These are phyloP conservation scores for Roridomyces roridus DNA, from an alignment of 768 basidiomycete genomes.

Conservation along the genomic window DNA sequence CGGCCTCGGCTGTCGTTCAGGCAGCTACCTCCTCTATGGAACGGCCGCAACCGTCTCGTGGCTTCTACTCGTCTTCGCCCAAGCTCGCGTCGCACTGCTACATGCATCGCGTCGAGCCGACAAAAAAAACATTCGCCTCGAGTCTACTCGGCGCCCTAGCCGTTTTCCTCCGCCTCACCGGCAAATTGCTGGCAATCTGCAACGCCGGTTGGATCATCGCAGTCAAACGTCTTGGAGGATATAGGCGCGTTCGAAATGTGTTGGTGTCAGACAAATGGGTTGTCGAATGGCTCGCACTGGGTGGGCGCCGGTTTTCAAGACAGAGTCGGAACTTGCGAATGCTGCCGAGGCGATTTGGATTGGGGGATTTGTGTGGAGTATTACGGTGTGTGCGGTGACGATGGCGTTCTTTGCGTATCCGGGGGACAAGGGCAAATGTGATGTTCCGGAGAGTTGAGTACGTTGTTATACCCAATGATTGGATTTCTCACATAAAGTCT, in stretches of 20 bases:
- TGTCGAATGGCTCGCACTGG: background rate
- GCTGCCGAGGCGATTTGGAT: background rate
- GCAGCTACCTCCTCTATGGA: constrained; percentile 34
- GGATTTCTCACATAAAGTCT: too few relatives aligned
- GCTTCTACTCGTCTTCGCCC: constrained; percentile 34
- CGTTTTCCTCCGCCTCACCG: background rate
- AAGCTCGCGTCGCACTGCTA: constrained; percentile 12
- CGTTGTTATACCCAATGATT: too few relatives aligned
- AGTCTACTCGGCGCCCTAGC: constrained; percentile 4
- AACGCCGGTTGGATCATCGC: constrained; percentile 20
- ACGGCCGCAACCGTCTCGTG: constrained; percentile 31
- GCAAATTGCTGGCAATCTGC: constrained; percentile 7
- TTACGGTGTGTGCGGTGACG: background rate
- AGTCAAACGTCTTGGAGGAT: constrained; percentile 12
- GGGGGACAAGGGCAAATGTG: too few relatives aligned
- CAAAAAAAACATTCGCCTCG: background rate
- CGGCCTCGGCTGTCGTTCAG: constrained; percentile 38
- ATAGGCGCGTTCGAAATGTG: constrained; percentile 15
- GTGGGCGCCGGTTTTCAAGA: background rate
- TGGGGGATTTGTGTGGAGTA: background rate
- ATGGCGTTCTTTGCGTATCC: background rate
- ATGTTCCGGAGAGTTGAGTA: too few relatives aligned
- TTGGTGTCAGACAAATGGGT: constrained; percentile 15
- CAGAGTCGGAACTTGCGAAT: background rate
- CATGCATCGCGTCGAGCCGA: background rate